Conservation (phyloP, 768 basidiomycete genomes). For the Mycena capillaripes region DNA sequence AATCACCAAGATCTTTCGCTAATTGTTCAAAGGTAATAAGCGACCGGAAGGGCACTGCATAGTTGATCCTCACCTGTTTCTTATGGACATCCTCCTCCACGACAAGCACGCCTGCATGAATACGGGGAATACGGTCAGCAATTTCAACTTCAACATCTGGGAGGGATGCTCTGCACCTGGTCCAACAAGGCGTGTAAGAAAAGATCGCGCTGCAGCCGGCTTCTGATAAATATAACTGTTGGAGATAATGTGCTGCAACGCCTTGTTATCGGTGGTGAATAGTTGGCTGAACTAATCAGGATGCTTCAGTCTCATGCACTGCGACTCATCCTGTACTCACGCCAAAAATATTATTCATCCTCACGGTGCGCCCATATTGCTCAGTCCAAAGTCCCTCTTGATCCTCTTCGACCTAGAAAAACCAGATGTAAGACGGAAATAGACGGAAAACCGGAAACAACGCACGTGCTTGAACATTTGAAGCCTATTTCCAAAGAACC, state of each 20-base stretch:
- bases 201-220: no score
- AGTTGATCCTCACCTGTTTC: neutral
- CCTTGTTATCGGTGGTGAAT: no score
- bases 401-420: constrained; percentile 18
- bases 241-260: no score
- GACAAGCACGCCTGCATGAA: neutral
- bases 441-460: neutral
- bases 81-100: constrained; percentile 9
- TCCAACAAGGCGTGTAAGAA: neutral
- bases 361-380: constrained; percentile 62
- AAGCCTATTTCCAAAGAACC: constrained; percentile 48
- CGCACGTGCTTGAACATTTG: constrained; percentile 33
- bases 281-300: no score
- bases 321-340: constrained; percentile 30
- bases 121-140: neutral
- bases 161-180: neutral
- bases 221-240: no score
- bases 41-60: no score
- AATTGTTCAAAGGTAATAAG: no score
- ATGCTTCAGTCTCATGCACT: no score
- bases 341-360: constrained; percentile 55
- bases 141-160: neutral
- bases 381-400: constrained; percentile 61
- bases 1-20: no score
- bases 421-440: constrained; percentile 44